Base-by-base conservation (phyloP, 345 rosid genomes). In the Syzygium aromaticum region DNA sequence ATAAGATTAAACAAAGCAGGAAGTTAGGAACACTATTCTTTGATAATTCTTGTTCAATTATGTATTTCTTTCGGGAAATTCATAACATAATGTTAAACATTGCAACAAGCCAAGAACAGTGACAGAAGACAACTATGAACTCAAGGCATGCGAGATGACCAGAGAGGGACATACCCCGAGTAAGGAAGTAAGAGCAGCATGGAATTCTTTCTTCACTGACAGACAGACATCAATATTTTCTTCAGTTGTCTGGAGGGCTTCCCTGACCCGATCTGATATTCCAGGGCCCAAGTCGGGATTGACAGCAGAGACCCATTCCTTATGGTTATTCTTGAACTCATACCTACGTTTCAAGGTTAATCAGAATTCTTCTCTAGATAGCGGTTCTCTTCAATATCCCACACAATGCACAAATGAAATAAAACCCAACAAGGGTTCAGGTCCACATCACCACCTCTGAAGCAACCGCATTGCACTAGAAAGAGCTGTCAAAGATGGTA, bases 251-350 rank as follows among this genome's bases (percentile, higher is more conserved):
- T 40, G 84, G 25, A 94, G 89, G 54, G 99, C 98, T 89, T 95
- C 94, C 91, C 94, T 90, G 73, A 96, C 89, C 83, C 94, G 90
- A 89, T 92, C 93, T 33, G 92, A 90, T 92, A 95, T 91, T 86
- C 93, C 97, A 0, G 97, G 96, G 91, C 98, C 98, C n/a, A 97
- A 89, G 84, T 92, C 80, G 23, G 98, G 99, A 85, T 94, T 96
- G 54, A 93, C 94, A 43, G 87, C 88, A 9, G 89, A 91, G 73
- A 95, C 86, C 98, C 98, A 95, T 89, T 94, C 95, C 33, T 94
- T 95, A 63, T 97, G 98, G 89, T 94, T 94, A 30, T 87, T 94
- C 95, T 95, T 97, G 92, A 97, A 97, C 88, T 96, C 99, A 89
- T 89, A 89, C 95, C 99, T 95, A 85, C 2, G 61, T 52, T 57